These are phyloP conservation scores for Tolypocladium paradoxum DNA, from an alignment of 2,329 filamentous ascomycete genomes.

Conservation along the genomic window DNA sequence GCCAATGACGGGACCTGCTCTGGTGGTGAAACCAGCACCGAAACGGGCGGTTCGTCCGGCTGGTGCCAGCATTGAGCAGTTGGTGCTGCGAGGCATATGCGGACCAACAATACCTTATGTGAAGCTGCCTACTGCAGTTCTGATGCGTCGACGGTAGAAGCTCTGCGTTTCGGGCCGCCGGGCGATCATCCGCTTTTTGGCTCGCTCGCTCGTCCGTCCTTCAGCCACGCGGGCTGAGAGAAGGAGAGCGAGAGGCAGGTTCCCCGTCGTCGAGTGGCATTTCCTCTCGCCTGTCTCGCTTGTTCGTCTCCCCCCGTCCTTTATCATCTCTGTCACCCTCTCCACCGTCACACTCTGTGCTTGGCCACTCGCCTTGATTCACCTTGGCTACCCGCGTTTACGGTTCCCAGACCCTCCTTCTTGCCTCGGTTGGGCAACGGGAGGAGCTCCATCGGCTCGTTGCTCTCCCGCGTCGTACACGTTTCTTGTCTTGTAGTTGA, in stretches of 20 bases:
- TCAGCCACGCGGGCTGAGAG: background rate
- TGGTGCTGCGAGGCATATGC: background rate
- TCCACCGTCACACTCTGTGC: background rate
- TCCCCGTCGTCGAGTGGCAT: background rate
- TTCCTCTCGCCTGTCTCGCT: background rate
- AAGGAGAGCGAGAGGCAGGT: background rate
- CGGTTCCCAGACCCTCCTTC: background rate
- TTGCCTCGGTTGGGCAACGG: background rate
- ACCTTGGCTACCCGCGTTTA: background rate
- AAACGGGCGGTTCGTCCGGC: constrained; percentile 1
- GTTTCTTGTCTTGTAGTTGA: background rate
- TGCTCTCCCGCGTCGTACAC: background rate
- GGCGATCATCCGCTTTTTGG: background rate
- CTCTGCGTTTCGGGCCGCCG: background rate
- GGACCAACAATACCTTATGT: background rate
- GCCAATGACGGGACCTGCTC: background rate
- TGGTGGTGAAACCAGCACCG: background rate
- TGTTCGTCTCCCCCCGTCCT: background rate
- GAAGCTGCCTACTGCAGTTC: background rate
- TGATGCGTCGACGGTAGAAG: background rate
- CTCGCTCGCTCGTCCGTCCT: background rate
- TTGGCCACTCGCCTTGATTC: background rate
- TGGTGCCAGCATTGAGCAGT: background rate
- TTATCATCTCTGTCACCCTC: background rate
- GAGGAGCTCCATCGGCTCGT: background rate